Evolutionary conservation across 805 yeast species (phyloP), one percentile per base, ranked within the genome.

Genomic region (Kodamaea neixiangensis): DNA sequence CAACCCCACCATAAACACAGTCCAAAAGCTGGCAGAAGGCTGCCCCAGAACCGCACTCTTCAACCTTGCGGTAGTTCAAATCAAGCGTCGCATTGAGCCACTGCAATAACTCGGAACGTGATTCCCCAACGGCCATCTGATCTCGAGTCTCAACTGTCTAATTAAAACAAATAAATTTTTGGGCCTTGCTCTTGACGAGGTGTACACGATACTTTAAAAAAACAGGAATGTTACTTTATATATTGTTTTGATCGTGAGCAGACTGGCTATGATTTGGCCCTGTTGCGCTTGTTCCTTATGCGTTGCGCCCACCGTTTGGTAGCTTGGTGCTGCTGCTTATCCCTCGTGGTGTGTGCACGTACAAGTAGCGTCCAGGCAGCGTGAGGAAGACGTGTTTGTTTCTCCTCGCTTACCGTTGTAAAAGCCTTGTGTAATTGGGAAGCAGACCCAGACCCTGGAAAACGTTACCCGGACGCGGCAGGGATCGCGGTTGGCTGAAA

Each of bases 31-130:
- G 97, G 67, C 97, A 91, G 65, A 89, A 93, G 0, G 90, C 93
- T 1, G 97, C 97, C 1, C 99, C 99, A 2, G 87, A 82, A 14
- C 99, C 99, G 64, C 97, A 86, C 67, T 92, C 92, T 64, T 94
- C 99, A 1, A 94, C 86, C 64, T 87, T 89, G 34, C 82, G 75
- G 60, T 88, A 81, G 54, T 83, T 75, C 39, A 91, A 68, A 41
- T 79, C 79, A 44, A 90, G 75, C 2, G 88, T 78, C 40, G 80
- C 75, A 62, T 93, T 93, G 57, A 94, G 76, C 98, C 98, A 94
- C 49, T 78, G 79, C 50, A 94, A 70, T 14, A 94, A 77, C 59
- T 90, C 97, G 41, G 85, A 82, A 59, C 98, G 82, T 6, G 96
- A 88, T 60, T 88, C 96, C 4, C 89, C 89, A 57, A 65, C 60